Base-by-base conservation (phyloP, 371 early-diverging fungal species). In the Actinomortierella ambigua region DNA sequence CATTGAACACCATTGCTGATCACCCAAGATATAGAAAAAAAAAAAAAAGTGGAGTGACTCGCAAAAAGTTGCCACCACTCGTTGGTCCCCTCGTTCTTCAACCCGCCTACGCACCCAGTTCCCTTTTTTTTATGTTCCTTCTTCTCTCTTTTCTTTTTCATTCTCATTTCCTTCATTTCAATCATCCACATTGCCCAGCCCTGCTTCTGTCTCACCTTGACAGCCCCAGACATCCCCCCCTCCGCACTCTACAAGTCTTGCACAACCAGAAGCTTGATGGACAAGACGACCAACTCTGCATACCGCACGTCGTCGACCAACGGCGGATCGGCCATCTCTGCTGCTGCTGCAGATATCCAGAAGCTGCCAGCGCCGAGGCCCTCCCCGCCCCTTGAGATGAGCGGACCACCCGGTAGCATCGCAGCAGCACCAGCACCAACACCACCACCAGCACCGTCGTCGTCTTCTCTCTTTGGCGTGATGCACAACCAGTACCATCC, bases 1-100 rank as follows among this genome's bases (percentile, higher is more conserved):
- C n/a, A n/a, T n/a, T 67, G 68, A 26, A 47, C 57, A 7, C 27
- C 20, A 73, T 75, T 39, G 65, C 67, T 53, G 79, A 81, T n/a
- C 79, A 81, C 58, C 78, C 79, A 23, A 42, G 26, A 51, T n/a
- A 34, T 47, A 55, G 24, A 57, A 53, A 28, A 60, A 53, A 27
- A 53, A 52, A 59, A 34, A 40, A 48, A 61, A 61, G 48, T 46
- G 34, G 42, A 42, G 27, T 26, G 46, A 39, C 23, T 57, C 26
- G 24, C 34, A 52, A n/a, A n/a, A n/a, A n/a, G n/a, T n/a, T n/a
- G n/a, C n/a, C n/a, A n/a, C n/a, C n/a, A n/a, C n/a, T n/a, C n/a
- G n/a, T n/a, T n/a, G n/a, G n/a, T n/a, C 34, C 52, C 39, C 49
- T 44, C 42, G 46, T 50, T 46, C 46, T 46, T 42, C 40, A 50